Evolutionary conservation across 441 rosid species (phyloP), one percentile per base, ranked within the genome.

Genomic region (Geranium incanum): DNA sequence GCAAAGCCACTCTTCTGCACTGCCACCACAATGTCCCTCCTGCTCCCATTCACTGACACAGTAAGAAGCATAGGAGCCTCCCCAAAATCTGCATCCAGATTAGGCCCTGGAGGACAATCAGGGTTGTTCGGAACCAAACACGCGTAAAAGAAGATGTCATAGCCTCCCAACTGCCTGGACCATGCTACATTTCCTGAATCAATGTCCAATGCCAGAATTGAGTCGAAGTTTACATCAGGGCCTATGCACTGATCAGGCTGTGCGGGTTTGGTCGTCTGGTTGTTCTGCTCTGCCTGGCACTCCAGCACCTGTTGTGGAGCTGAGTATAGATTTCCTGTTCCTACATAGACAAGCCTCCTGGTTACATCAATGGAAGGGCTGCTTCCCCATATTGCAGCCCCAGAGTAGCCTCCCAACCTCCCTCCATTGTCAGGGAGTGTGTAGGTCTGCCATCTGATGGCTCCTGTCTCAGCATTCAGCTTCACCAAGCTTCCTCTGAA

Each of bases 1-100:
- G 78, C 77, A 66, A 82, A 77, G 5, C 85, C 80, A 64, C 87
- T 82, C 78, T 84, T 82, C 45, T 78, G 85, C 36, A 79, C 82
- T 5, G 80, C 80, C 69, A 71, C 74, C 19, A 64, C 82, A 12
- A 70, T 36, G 19, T 82, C 82, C 5, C 45, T 48, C 8, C 57
- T 48, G 57, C 5, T 48, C n/a, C 57, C 57, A 48, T 48, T 48
- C 12, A 48, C 57, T 11, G 16, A 11, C 1, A 48, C n/a, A 15
- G 57, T 48, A 48, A 48, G 15, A 13, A 48, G 12, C 57, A 48
- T 48, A 1, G 57, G 57, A 11, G 57, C 57, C 8, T 48, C 57
- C 8, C 57, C 57, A 11, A 48, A 48, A 48, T 48, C 57, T 11
- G 57, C 57, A 48, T 48, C 57, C 57, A 48, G 15, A 48, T 48